A percentile compares a stretch with the other conserved stretches of the same genome.
phyloP scores from a whole-genome alignment of 2,329 filamentous ascomycete genomes.

The Elsinoe fawcettii region DNA sequence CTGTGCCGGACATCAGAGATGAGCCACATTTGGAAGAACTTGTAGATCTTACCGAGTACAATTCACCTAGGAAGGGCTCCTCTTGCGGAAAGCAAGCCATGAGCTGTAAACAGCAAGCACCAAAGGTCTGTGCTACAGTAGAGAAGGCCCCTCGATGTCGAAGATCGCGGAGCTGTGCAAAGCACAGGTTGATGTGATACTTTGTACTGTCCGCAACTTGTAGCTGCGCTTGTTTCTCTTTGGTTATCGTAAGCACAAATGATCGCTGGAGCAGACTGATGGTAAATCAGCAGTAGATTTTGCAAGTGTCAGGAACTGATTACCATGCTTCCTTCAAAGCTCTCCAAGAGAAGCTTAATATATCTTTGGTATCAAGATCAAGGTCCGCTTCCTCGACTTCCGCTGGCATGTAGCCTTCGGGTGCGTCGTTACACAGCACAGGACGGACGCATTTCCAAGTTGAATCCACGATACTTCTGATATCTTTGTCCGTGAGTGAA shows the following conservation, averaged over 20 bases:
- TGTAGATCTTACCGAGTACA: not conserved
- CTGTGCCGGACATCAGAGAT: too few relatives aligned
- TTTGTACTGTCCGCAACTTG: not conserved
- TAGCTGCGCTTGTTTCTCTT: not conserved
- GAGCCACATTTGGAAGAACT: not conserved
- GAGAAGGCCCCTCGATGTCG: slow-evolving; percentile 90
- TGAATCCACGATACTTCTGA: not conserved
- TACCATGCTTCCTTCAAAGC: slow-evolving; percentile 90
- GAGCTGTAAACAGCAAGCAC: slow-evolving; percentile 64
- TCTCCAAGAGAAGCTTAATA: slow-evolving; percentile 90
- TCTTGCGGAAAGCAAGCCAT: slow-evolving; percentile 40
- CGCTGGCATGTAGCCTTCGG: slow-evolving; percentile 76
- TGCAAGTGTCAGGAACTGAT: too few relatives aligned
- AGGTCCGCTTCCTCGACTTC: slow-evolving; percentile 65
- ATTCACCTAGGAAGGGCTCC: slow-evolving; percentile 36
- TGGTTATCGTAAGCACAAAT: slow-evolving; percentile 25
- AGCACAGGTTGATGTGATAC: slow-evolving; percentile 51
- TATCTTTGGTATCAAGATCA: slow-evolving; percentile 73
- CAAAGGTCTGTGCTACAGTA: slow-evolving; percentile 83
- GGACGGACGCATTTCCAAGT: slow-evolving; percentile 48
- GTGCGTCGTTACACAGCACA: slow-evolving; percentile 86
- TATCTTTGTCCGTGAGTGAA: not conserved
- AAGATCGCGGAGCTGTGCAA: slow-evolving; percentile 72
- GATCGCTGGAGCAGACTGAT: slow-evolving; percentile 59
- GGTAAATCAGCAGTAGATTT: slow-evolving; percentile 20